Evolutionary conservation across 2,329 filamentous ascomycete species (phyloP).

Genomic region (Fusarium redolens): DNA sequence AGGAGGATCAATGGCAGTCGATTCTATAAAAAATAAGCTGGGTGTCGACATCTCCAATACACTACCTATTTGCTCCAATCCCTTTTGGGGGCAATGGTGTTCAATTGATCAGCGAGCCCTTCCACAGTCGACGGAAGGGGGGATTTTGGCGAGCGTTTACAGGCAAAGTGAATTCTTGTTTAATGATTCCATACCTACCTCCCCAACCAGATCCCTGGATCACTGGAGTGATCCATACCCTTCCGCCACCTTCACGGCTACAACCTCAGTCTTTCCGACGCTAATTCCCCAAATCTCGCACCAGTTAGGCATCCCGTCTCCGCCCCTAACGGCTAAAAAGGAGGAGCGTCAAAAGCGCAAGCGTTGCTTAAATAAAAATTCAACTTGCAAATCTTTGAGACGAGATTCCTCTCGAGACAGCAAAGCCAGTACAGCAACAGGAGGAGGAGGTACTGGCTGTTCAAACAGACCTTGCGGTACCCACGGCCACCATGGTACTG

Average conservation of each 20-base stretch:
- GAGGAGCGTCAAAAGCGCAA: background rate
- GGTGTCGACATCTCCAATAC: background rate
- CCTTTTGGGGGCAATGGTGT: background rate
- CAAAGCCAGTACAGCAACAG: background rate
- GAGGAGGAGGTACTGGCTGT: background rate
- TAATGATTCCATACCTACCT: background rate
- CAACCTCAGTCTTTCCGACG: background rate
- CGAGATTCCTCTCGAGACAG: background rate
- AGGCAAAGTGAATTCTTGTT: background rate
- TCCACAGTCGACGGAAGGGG: background rate
- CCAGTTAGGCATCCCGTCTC: background rate
- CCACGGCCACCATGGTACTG: background rate
- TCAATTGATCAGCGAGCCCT: background rate
- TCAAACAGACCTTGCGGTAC: background rate
- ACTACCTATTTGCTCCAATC: background rate
- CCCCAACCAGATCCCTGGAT: background rate
- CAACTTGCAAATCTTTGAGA: background rate
- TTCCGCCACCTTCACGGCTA: background rate
- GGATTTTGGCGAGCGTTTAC: background rate
- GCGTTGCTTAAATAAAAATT: background rate
- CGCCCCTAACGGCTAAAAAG: background rate
- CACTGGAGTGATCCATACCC: background rate
- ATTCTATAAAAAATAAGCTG: background rate
- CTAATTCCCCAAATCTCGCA: background rate
- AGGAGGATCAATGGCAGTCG: background rate